Percentiles rank a stretch among this genome's conserved stretches.
These are phyloP conservation scores for Microcyclospora pomicola DNA, from an alignment of 2,329 filamentous ascomycete genomes.

Conservation along the genomic window DNA sequence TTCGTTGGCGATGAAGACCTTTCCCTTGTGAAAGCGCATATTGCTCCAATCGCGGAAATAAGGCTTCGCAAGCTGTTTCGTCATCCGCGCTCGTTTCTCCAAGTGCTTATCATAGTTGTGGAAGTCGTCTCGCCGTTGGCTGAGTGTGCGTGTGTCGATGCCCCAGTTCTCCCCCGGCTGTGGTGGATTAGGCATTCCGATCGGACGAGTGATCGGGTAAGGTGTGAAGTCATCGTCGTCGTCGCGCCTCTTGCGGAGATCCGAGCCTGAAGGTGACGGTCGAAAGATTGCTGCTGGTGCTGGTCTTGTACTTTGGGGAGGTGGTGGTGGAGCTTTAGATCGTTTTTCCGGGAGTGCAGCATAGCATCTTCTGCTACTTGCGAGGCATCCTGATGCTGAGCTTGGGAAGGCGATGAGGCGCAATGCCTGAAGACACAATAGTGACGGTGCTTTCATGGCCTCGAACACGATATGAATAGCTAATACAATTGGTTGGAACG, in stretches of 20 bases:
- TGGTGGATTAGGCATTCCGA: slow-evolving; percentile 67
- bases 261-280: slow-evolving; percentile 5
- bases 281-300: slow-evolving; percentile 6
- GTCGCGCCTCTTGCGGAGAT: slow-evolving; percentile 12
- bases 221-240: slow-evolving; percentile 34
- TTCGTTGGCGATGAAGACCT: slow-evolving; percentile 77
- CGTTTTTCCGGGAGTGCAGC: slow-evolving; percentile 8
- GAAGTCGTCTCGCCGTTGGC: slow-evolving; percentile 64
- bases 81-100: slow-evolving; percentile 58
- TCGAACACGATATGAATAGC: neutral
- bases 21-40: slow-evolving; percentile 68
- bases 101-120: slow-evolving; percentile 77
- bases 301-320: neutral
- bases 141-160: slow-evolving; percentile 51
- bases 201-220: slow-evolving; percentile 51
- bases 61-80: slow-evolving; percentile 63
- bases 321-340: slow-evolving; percentile 6
- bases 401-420: slow-evolving; percentile 13
- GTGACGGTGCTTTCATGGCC: slow-evolving; percentile 20
- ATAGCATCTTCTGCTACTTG: slow-evolving; percentile 10
- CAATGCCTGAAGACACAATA: slow-evolving; percentile 15
- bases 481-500: too few species aligned
- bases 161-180: slow-evolving; percentile 69
- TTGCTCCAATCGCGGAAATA: slow-evolving; percentile 96
- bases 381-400: slow-evolving; percentile 1